Evolutionary conservation across 2,329 filamentous ascomycete species (phyloP).

Genomic region (Colletotrichum sp.): DNA sequence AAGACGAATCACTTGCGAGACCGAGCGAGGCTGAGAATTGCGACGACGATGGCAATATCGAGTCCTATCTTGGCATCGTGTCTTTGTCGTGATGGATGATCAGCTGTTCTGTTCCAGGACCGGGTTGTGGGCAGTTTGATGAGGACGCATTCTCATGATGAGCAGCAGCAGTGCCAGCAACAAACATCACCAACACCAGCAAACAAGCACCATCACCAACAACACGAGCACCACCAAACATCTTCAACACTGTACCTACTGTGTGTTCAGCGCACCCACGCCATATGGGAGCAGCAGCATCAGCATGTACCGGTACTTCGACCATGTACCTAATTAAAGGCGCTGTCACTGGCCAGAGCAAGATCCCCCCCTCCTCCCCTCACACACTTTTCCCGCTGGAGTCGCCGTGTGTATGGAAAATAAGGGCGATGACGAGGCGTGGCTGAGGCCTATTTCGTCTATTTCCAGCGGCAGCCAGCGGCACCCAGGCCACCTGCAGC

Average conservation of each 20-base stretch:
- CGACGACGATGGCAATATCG: conserved; percentile 2
- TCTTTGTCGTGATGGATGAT: neutral
- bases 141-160: neutral
- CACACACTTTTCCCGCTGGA: neutral
- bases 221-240: neutral
- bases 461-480: conserved; percentile 3
- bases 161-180: neutral
- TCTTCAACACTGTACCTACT: neutral
- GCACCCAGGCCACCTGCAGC: neutral
- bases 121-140: neutral
- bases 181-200: neutral
- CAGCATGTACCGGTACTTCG: conserved; percentile 5
- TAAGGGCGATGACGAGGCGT: conserved; percentile 46
- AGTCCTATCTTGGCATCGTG: neutral
- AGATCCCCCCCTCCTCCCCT: neutral
- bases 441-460: conserved; percentile 17
- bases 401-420: neutral
- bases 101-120: neutral
- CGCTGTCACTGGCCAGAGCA: conserved; percentile 1
- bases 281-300: neutral
- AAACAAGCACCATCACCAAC: neutral
- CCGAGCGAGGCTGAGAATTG: conserved; percentile 1
- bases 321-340: neutral
- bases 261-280: neutral
- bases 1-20: neutral